Evolutionary conservation across 2,329 filamentous ascomycete species (phyloP).

Genomic region (Nothopassalora personata): DNA sequence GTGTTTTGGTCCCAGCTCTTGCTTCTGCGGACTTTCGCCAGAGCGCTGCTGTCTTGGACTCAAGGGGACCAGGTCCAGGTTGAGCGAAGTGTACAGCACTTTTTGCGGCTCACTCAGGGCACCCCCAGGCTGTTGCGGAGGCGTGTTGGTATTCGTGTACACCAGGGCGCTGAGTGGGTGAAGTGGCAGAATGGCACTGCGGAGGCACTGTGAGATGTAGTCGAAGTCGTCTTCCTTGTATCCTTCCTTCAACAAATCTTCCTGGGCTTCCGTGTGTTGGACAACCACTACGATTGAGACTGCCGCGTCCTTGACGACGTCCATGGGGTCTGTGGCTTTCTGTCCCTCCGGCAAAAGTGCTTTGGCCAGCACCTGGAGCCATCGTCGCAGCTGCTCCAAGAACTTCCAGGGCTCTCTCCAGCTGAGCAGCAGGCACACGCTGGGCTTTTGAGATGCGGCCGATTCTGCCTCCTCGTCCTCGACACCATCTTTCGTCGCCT

Average conservation of each 20-base stretch:
- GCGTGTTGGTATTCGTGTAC: constrained; percentile 35
- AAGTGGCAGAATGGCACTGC: constrained; percentile 75
- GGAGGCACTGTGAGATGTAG: constrained; percentile 85
- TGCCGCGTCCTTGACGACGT: constrained; percentile 83
- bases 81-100: constrained; percentile 77
- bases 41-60: constrained; percentile 50
- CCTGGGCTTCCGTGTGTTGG: constrained; percentile 90
- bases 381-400: constrained; percentile 81
- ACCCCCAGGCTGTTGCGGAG: constrained; percentile 31
- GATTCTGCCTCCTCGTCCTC: constrained; percentile 5
- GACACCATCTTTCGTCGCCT: constrained; percentile 4
- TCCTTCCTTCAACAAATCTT: constrained; percentile 78
- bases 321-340: constrained; percentile 57
- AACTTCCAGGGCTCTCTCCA: constrained; percentile 93
- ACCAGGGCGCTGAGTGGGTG: constrained; percentile 53
- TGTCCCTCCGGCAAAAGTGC: constrained; percentile 65
- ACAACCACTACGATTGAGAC: constrained; percentile 91
- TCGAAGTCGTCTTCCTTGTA: constrained; percentile 98
- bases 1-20: constrained; percentile 63
- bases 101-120: constrained; percentile 51
- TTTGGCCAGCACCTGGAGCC: constrained; percentile 77
- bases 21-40: constrained; percentile 21
- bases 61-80: constrained; percentile 36
- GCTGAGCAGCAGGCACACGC: constrained; percentile 80
- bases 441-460: constrained; percentile 15